Percentiles rank a stretch among this genome's conserved stretches.
Evolutionary conservation across 1,284 basidiomycete species (phyloP).

Genomic region (Cryptococcus sp.): DNA sequence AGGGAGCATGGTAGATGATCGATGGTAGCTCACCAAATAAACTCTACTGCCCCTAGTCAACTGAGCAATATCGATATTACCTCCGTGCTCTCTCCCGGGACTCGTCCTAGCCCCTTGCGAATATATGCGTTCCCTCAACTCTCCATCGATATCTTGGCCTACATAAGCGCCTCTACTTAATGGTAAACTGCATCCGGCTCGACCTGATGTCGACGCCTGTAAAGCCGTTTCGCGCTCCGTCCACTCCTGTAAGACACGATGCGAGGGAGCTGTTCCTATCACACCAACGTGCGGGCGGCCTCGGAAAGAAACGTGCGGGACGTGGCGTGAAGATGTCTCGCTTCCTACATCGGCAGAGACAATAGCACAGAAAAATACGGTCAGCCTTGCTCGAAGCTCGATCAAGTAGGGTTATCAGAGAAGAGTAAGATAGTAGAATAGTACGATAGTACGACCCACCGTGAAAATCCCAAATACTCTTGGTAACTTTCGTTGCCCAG

Average conservation of each 20-base stretch:
- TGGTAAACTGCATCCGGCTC: conserved; percentile 68
- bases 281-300: conserved; percentile 75
- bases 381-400: neutral
- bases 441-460: conserved; percentile 45
- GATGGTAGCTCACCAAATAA: conserved; percentile 14
- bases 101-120: conserved; percentile 72
- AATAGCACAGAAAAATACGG: no score
- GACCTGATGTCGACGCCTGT: conserved; percentile 61
- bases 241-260: conserved; percentile 71
- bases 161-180: conserved; percentile 66
- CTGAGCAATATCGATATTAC: conserved; percentile 80
- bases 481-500: conserved; percentile 61
- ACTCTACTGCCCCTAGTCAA: conserved; percentile 57
- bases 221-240: conserved; percentile 69
- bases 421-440: neutral
- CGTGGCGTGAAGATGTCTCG: conserved; percentile 70
- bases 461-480: conserved; percentile 78
- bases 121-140: conserved; percentile 62
- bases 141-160: conserved; percentile 60
- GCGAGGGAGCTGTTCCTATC: conserved; percentile 72
- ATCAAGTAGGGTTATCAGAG: no score
- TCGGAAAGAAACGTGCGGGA: conserved; percentile 75
- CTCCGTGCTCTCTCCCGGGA: conserved; percentile 77
- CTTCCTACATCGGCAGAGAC: conserved; percentile 58
- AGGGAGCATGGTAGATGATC: no score